A percentile compares a stretch with the other conserved stretches of the same genome.
Evolutionary conservation across 2,329 filamentous ascomycete genomes (phyloP).

Genomic region (Aspergillus proliferans): DNA sequence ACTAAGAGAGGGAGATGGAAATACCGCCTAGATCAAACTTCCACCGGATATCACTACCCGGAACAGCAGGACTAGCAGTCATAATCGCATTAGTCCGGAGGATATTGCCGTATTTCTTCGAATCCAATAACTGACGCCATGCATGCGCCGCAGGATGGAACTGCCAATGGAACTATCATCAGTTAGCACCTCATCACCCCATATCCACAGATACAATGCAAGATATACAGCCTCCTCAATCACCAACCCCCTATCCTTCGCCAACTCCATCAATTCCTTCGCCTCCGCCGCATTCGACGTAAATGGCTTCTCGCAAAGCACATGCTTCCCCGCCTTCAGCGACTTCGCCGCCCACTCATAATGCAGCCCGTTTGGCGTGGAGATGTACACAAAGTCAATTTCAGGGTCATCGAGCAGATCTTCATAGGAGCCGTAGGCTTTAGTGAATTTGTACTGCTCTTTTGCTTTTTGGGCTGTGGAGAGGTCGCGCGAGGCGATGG

Average conservation of each 20-base stretch:
- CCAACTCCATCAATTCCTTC: conserved; percentile 36
- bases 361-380: conserved; percentile 36
- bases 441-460: conserved; percentile 47
- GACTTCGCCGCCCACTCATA: conserved; percentile 42
- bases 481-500: conserved; percentile 48
- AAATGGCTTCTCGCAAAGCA: conserved; percentile 26
- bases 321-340: conserved; percentile 22
- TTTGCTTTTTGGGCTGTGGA: conserved; percentile 44
- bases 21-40: conserved; percentile 29
- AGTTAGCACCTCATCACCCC: background rate
- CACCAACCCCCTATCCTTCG: conserved; percentile 34
- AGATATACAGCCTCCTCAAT: conserved; percentile 44
- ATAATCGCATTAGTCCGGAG: conserved; percentile 21
- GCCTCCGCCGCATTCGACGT: conserved; percentile 33
- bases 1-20: background rate
- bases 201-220: background rate
- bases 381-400: conserved; percentile 49
- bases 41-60: conserved; percentile 33
- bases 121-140: conserved; percentile 31
- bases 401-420: conserved; percentile 14
- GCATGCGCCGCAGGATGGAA: conserved; percentile 38
- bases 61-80: conserved; percentile 19
- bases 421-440: conserved; percentile 24
- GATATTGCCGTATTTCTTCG: conserved; percentile 26
- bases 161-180: conserved; percentile 31